Evolutionary conservation across 2,329 filamentous ascomycete genomes (phyloP), one percentile per base, ranked within the genome.

Genomic region (Neonectria neomacrospora): DNA sequence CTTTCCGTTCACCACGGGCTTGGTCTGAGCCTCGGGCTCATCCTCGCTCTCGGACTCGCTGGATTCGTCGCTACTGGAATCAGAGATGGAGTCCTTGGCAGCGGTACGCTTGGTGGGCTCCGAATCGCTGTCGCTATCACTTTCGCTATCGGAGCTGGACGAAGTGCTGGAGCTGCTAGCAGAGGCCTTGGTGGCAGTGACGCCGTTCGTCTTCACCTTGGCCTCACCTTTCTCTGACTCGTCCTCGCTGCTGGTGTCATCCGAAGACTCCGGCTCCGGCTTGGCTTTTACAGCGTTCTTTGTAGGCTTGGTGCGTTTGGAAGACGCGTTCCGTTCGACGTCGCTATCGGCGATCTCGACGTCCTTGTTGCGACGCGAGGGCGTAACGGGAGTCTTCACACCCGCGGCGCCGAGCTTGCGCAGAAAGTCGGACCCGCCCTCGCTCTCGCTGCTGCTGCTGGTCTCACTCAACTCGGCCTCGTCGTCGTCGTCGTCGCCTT

Each of bases 331-430:
- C 58, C 76, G 76, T 63, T 80, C 80, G 69, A 68, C 76, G 68
- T 81, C 79, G 69, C 80, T 81, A 60, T 81, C 80, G 70, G 79
- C 78, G 62, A 81, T 80, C 64, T 81, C 80, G 22, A 79, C 76
- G 45, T 75, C 64, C 66, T 77, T 76, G 72, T 67, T 73, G 61
- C 71, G 74, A 37, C 61, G 67, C 48, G 66, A 42, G 54, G 67
- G 50, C 12, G 52, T 63, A 51, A 41, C 54, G 45, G 56, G 57
- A 52, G 64, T 30, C 52, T 73, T 73, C n/a, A 54, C 44, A 10
- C 52, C 12, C 41, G 66, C 47, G 48, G 66, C 63, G 41, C 54
- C 58, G 39, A 79, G 72, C 61, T 78, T 79, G 54, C 74, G 75
- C 52, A 79, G 64, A 32, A 80, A 76, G 39, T 76, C 69, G 18